Evolutionary conservation across 106 monocot species (phyloP).

Genomic region (Narthecium ossifragum): DNA sequence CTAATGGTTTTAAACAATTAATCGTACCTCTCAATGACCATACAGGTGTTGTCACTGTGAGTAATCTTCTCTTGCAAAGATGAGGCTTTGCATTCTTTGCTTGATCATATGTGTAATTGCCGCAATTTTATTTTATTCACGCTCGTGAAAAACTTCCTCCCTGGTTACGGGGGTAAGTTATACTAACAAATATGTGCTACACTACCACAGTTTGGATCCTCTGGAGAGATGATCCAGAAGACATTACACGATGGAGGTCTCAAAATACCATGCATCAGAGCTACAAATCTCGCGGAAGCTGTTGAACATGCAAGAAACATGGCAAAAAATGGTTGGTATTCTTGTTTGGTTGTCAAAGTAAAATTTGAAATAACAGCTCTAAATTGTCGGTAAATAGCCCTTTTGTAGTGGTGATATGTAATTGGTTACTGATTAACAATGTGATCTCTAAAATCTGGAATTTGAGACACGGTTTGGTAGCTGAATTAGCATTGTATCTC

Average conservation of each 20-base stretch:
- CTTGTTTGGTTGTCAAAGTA: not conserved
- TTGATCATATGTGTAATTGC: not conserved
- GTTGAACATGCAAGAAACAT: constrained; percentile 26
- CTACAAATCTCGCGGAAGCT: constrained; percentile 30
- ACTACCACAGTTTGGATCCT: constrained; percentile 33
- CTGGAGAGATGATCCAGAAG: constrained; percentile 32
- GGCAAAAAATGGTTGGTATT: constrained; percentile 26
- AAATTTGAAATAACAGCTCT: no score
- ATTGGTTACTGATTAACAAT: no score
- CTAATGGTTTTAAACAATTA: constrained; percentile 33
- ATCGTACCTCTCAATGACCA: constrained; percentile 26
- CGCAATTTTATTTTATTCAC: no score
- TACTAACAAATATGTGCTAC: not conserved
- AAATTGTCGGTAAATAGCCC: no score
- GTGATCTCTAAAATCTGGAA: no score
- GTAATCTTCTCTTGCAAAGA: constrained; percentile 5
- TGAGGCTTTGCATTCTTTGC: not conserved
- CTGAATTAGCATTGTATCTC: no score
- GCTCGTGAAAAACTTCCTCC: no score
- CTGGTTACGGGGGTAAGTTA: no score
- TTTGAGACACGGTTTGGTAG: no score
- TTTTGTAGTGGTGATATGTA: no score
- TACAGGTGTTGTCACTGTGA: constrained; percentile 42
- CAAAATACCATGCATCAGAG: constrained; percentile 26
- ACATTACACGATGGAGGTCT: constrained; percentile 27